Conservation (phyloP, 2,329 filamentous ascomycete genomes). For the Sarocladium strictum region DNA sequence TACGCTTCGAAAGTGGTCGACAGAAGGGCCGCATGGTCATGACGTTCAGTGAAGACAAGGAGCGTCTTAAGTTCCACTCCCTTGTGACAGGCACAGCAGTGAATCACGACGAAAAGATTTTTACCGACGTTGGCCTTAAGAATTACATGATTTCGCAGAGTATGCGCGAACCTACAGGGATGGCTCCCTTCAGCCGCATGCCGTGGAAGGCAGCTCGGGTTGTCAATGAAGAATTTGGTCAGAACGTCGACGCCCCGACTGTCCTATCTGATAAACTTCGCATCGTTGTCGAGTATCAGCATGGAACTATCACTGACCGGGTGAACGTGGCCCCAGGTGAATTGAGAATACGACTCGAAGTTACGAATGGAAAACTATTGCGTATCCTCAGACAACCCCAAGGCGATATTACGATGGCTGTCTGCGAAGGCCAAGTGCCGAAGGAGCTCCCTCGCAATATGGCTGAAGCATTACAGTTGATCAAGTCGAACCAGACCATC, state of each 20-base stretch:
- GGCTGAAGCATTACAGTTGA: constrained; percentile 53
- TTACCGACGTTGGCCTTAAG: constrained; percentile 61
- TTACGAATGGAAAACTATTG: constrained; percentile 54
- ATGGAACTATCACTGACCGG: constrained; percentile 75
- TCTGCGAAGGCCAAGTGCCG: constrained; percentile 61
- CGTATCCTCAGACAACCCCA: constrained; percentile 68
- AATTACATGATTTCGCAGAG: constrained; percentile 56
- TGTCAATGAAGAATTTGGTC: constrained; percentile 64
- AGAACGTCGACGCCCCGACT: constrained; percentile 55
- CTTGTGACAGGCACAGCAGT: constrained; percentile 68
- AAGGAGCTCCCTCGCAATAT: constrained; percentile 59
- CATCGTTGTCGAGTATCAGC: constrained; percentile 67
- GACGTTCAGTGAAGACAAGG: constrained; percentile 68
- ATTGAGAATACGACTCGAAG: constrained; percentile 59
- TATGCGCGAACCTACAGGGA: constrained; percentile 41
- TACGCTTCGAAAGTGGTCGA: constrained; percentile 63
- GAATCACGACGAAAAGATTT: constrained; percentile 61
- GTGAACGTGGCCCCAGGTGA: constrained; percentile 77
- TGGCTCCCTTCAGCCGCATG: constrained; percentile 43
- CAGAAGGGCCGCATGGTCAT: constrained; percentile 67
- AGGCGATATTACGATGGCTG: constrained; percentile 68
- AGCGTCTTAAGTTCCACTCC: constrained; percentile 65
- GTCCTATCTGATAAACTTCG: constrained; percentile 73
- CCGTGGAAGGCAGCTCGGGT: constrained; percentile 64
- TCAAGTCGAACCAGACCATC: constrained; percentile 56